Evolutionary conservation across 1,284 basidiomycete genomes (phyloP), one percentile per base, ranked within the genome.

Genomic region (Chiua sp.): DNA sequence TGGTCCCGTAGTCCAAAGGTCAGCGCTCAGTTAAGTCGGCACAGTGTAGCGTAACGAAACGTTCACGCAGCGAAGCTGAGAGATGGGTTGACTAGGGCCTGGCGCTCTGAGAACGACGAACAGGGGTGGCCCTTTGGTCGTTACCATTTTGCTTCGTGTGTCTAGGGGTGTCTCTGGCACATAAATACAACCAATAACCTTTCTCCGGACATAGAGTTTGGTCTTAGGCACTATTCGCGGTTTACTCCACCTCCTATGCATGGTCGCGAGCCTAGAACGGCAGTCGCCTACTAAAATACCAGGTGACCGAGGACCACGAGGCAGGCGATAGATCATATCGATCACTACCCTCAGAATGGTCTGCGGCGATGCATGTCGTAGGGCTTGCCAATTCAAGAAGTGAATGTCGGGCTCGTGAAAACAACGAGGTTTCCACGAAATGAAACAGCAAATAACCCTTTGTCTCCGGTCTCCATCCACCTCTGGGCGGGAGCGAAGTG

Each of bases 321-420:
- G 51, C 53, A 20, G 49, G 60, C 10, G 58, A 68, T 60, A 49
- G 56, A 63, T 61, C 53, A 59, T 59, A 71, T 61, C 61, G 53
- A 64, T 69, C 58, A 33, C 53, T 30, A 22, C 55, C 37, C 55
- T 50, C n/a, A 52, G 37, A 30, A 37, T 26, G 18, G 15, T 52
- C 23, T 28, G 20, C 47, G 51, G 53, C 42, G 62, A 59, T 59
- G 51, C 57, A 66, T 67, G 61, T 66, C 56, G 42, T 46, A 56
- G 37, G 42, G 30, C 53, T 60, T 69, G 15, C 68, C 65, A 69
- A 63, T 71, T 71, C 62, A 47, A 72, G 68, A 62, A 67, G 18
- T 4, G 39, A 52, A 60, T 35, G 11, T 39, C 48, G 7, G 33
- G 53, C 59, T 57, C 61, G 55, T 55, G 68, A 56, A 65, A 30